Percentiles rank a stretch among this genome's conserved stretches.
Evolutionary conservation across 31 red algal genomes (phyloP).

Genomic region (Pterothamnion heteromorphum): DNA sequence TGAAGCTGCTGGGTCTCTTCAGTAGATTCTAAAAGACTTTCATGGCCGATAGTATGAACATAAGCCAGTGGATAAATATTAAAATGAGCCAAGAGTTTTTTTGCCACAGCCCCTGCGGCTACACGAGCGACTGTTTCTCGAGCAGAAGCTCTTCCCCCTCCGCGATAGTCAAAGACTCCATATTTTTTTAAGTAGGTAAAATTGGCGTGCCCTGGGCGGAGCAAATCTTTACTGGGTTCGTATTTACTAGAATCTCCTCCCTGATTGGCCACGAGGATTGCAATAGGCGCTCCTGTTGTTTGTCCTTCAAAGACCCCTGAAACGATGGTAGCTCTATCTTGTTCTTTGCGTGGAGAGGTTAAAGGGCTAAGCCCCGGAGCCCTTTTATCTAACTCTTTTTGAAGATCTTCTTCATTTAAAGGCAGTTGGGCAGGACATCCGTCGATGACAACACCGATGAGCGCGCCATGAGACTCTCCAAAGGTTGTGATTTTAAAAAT

Average conservation of each 20-base stretch:
- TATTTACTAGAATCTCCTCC: constrained; percentile 14
- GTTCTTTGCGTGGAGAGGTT: constrained; percentile 35
- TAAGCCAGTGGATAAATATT: constrained; percentile 1
- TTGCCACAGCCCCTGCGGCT: constrained; percentile 40
- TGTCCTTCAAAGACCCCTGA: constrained; percentile 27
- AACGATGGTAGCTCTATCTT: constrained; percentile 27
- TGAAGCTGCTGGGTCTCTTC: not conserved
- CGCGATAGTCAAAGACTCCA: not conserved
- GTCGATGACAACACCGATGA: constrained; percentile 40
- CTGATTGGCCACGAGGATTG: not conserved
- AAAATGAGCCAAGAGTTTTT: not conserved
- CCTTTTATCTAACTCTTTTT: constrained; percentile 30
- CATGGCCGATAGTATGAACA: constrained; percentile 16
- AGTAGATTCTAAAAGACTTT: not conserved
- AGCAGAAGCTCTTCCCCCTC: constrained; percentile 18
- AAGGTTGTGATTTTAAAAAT: constrained; percentile 41
- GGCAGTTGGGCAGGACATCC: constrained; percentile 3
- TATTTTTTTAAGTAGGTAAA: constrained; percentile 48
- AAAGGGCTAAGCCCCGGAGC: not conserved
- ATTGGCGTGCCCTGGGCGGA: constrained; percentile 36
- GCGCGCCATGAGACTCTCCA: constrained; percentile 35
- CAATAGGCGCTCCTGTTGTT: constrained; percentile 34
- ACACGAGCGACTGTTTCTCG: constrained; percentile 41
- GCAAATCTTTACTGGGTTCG: not conserved
- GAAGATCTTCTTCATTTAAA: not conserved